Evolutionary conservation across 768 basidiomycete genomes (phyloP), one percentile per base, ranked within the genome.

Genomic region (Cyclocybe aegerita): DNA sequence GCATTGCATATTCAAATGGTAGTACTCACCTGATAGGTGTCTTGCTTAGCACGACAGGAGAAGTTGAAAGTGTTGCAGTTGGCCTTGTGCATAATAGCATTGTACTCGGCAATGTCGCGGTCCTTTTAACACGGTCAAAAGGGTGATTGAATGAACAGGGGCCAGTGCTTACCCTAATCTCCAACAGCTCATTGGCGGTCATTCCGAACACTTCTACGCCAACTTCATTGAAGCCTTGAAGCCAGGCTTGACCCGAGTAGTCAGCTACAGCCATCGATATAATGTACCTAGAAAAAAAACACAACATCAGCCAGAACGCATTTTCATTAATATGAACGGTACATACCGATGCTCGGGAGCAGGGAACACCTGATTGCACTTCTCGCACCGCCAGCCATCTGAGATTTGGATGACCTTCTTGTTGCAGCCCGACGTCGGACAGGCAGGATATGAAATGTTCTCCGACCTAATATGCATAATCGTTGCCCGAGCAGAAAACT

Each of bases 151-250:
- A 14, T 32, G 11, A 15, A 33, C 12, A 36, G 14, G 17, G 34
- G n/a, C 43, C 8, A 17, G 12, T n/a, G 32, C 31, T 33, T 43
- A 89, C 91, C 75, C 80, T 89, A 54, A 93, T 75, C n/a, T 75
- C 77, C 48, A 85, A 67, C 38, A 98, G 65, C 10, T 94, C 86
- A 59, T 93, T 82, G 9, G 92, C 96, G 31, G 80, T 70, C 71
- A 83, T 86, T 23, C 82, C 88, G 54, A 98, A 85, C 11, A 99
- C 69, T 4, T 74, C 70, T 46, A 83, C 67, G 4, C 93, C 97
- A 32, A 88, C 82, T 5, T 98, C 96, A 64, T 99, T 96, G 77
- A 99, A 99, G 3, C 90, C 93, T 55, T 91, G 90, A 39, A 98
- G 72, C 96, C 96, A 98, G 12, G 84, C 79, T 66, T 95, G 91